phyloP scores from a whole-genome alignment of 352 stramenopile species.

The Globisporangium mamillatum region DNA sequence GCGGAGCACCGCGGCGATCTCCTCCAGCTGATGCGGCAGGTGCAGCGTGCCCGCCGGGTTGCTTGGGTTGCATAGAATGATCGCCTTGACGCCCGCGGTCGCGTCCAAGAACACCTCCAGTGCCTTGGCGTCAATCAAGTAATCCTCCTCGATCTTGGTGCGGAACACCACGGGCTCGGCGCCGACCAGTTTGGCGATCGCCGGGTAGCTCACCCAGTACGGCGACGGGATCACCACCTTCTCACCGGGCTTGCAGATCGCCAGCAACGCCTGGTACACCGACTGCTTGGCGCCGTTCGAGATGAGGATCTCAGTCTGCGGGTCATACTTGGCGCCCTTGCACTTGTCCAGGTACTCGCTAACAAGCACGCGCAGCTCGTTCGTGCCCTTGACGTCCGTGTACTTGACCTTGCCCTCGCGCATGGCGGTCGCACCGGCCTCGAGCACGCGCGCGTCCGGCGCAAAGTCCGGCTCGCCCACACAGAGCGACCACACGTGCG shows the following conservation, averaged over 20 bases:
- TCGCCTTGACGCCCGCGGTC: conserved; percentile 71
- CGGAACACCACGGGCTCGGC: conserved; percentile 91
- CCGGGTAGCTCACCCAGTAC: conserved; percentile 97
- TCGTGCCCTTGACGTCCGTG: conserved; percentile 92
- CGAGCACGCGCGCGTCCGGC: conserved; percentile 86
- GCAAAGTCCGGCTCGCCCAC: conserved; percentile 96
- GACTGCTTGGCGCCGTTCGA: conserved; percentile 96
- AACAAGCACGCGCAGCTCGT: conserved; percentile 88
- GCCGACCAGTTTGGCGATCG: conserved; percentile 93
- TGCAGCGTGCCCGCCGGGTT: conserved; percentile 93
- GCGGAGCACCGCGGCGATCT: conserved; percentile 53
- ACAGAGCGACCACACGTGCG: conserved; percentile 90
- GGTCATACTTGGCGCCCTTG: conserved; percentile 91
- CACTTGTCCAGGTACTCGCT: conserved; percentile 84
- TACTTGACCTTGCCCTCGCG: conserved; percentile 90
- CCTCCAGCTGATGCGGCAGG: conserved; percentile 43
- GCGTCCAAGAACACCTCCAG: conserved; percentile 74
- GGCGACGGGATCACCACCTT: conserved; percentile 95
- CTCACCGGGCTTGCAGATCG: conserved; percentile 89
- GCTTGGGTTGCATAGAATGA: conserved; percentile 97
- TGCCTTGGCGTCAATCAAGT: conserved; percentile 84
- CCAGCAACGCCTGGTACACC: conserved; percentile 92
- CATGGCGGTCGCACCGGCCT: conserved; percentile 79
- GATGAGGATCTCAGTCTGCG: conserved; percentile 92
- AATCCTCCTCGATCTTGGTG: conserved; percentile 88